These are phyloP conservation scores for Puccinia novopanici DNA, from an alignment of 1,284 basidiomycete species.

Conservation along the genomic window DNA sequence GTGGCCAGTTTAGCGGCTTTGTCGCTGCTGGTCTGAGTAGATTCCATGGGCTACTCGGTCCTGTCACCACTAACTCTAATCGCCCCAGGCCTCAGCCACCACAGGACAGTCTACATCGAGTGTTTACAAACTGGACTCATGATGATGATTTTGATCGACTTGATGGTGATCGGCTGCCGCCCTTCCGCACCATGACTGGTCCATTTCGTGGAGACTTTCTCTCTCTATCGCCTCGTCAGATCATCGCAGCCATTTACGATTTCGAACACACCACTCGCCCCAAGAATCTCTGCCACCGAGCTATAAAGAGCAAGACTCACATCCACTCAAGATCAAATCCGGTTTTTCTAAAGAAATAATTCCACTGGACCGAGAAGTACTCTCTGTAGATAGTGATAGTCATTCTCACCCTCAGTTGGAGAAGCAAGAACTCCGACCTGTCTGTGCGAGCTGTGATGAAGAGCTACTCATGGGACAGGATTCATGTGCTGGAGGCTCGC, in stretches of 20 bases:
- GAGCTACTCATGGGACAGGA: slow-evolving; percentile 31
- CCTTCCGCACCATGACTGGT: not conserved
- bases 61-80: not conserved
- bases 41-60: not conserved
- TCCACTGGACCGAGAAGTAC: slow-evolving; percentile 43
- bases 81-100: not conserved
- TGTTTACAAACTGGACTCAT: slow-evolving; percentile 19
- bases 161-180: slow-evolving; percentile 1
- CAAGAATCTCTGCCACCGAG: not conserved
- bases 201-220: not conserved
- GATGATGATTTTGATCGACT: not conserved
- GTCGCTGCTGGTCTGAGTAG: slow-evolving; percentile 11
- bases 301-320: slow-evolving; percentile 27
- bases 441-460: slow-evolving; percentile 38
- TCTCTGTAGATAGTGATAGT: slow-evolving; percentile 34
- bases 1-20: slow-evolving; percentile 34
- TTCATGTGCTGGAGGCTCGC: not conserved
- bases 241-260: slow-evolving; percentile 14
- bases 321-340: slow-evolving; percentile 42
- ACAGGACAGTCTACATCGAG: slow-evolving; percentile 5
- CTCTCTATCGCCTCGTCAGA: not conserved
- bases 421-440: slow-evolving; percentile 32
- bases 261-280: not conserved
- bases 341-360: slow-evolving; percentile 48
- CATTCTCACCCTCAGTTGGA: not conserved